These are phyloP conservation scores for Cytospora piceae DNA, from an alignment of 2,329 filamentous ascomycete species.

Conservation along the genomic window DNA sequence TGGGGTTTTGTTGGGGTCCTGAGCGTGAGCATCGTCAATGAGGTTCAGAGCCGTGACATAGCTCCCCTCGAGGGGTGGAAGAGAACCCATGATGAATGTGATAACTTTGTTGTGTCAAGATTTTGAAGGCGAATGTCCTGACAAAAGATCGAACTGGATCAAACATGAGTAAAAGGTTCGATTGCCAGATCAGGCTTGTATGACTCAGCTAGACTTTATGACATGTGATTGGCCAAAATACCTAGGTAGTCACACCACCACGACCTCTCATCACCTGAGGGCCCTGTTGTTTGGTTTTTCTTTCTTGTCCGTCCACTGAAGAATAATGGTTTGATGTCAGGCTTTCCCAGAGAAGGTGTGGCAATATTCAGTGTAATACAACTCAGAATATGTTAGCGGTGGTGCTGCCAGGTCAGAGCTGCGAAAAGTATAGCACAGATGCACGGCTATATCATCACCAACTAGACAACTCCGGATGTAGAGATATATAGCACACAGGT, in stretches of 20 bases:
- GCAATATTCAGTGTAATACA: too few relatives aligned
- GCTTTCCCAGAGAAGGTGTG: too few relatives aligned
- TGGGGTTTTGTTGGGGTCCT: constrained; percentile 64
- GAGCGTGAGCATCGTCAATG: constrained; percentile 74
- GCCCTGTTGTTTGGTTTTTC: background rate
- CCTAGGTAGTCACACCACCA: background rate
- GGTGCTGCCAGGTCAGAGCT: too few relatives aligned
- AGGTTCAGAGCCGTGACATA: constrained; percentile 61
- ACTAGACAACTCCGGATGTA: too few relatives aligned
- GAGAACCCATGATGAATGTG: constrained; percentile 31
- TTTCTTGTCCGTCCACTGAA: background rate
- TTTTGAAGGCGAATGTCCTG: background rate
- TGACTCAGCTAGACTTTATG: constrained; percentile 20
- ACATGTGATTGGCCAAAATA: constrained; percentile 20
- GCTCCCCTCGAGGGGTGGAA: constrained; percentile 43
- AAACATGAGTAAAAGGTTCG: background rate
- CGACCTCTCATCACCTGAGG: background rate
- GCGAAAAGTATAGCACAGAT: too few relatives aligned
- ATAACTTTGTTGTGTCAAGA: background rate
- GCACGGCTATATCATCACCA: too few relatives aligned
- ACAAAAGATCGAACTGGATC: background rate
- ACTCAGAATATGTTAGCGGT: too few relatives aligned
- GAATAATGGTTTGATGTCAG: too few relatives aligned
- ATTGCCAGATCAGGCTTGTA: background rate
- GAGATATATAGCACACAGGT: too few relatives aligned